Conservation (phyloP, 2,329 filamentous ascomycete genomes). For the Neofusicoccum umdonicola region DNA sequence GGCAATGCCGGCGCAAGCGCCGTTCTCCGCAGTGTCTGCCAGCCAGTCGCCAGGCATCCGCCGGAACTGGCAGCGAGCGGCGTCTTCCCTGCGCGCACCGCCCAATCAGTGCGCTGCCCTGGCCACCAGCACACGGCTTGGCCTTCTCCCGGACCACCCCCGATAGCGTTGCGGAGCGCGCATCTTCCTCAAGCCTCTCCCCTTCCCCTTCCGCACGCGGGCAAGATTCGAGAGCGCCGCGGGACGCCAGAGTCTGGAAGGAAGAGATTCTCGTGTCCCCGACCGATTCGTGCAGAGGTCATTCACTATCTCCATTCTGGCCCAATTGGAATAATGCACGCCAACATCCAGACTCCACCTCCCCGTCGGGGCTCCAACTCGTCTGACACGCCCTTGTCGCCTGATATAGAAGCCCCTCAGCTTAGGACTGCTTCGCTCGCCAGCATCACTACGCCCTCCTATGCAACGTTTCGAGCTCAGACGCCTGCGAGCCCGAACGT, state of each 20-base stretch:
- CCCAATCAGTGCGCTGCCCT: constrained; percentile 13
- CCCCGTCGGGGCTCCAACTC: constrained; percentile 11
- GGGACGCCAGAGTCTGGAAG: constrained; percentile 15
- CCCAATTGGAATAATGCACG: constrained; percentile 18
- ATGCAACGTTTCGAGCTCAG: constrained; percentile 44
- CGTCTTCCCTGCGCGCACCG: neutral
- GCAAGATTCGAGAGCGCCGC: constrained; percentile 15
- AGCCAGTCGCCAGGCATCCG: neutral
- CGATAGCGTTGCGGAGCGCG: constrained; percentile 15
- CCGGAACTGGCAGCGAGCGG: neutral
- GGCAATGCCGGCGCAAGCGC: constrained; percentile 4
- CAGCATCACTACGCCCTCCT: constrained; percentile 42
- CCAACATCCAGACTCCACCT: constrained; percentile 14
- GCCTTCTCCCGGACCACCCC: constrained; percentile 5
- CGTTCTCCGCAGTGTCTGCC: constrained; percentile 8
- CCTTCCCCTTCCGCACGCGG: constrained; percentile 16
- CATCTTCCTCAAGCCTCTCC: constrained; percentile 13
- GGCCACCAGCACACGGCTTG: constrained; percentile 7
- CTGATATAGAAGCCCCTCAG: constrained; percentile 17
- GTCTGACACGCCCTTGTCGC: constrained; percentile 17
- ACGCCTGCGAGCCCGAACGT: constrained; percentile 39
- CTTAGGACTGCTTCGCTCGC: constrained; percentile 33
- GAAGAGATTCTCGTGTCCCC: constrained; percentile 15
- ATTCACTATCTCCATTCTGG: constrained; percentile 6
- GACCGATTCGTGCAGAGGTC: constrained; percentile 15